A percentile compares a stretch with the other conserved stretches of the same genome.
phyloP scores from a whole-genome alignment of 768 basidiomycete species.

The Auricularia sp. region DNA sequence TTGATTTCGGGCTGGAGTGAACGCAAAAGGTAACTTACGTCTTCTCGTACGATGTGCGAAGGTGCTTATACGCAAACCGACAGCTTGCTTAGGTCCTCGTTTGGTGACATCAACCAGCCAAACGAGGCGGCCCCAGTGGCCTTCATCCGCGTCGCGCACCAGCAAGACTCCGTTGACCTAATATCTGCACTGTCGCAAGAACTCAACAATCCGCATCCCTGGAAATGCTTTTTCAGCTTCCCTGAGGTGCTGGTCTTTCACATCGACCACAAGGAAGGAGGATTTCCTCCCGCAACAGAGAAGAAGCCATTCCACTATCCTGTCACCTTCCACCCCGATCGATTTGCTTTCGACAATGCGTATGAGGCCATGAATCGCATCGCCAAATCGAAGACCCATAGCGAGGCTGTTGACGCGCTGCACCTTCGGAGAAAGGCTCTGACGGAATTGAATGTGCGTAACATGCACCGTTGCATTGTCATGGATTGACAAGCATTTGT shows the following conservation, averaged over 20 bases:
- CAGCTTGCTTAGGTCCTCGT: neutral
- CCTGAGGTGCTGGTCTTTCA: constrained; percentile 54
- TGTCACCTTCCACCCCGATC: constrained; percentile 57
- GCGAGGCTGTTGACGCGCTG: constrained; percentile 38
- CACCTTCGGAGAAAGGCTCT: constrained; percentile 36
- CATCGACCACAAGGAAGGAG: constrained; percentile 20
- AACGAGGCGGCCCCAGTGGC: constrained; percentile 1
- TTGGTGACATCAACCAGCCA: neutral
- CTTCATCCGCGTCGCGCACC: neutral
- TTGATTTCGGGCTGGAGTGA: too few relatives aligned
- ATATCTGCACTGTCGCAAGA: constrained; percentile 23
- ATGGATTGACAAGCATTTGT: neutral
- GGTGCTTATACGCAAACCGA: neutral
- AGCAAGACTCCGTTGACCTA: constrained; percentile 22
- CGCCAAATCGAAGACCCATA: constrained; percentile 7
- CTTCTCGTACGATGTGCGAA: too few relatives aligned
- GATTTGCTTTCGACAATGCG: constrained; percentile 52
- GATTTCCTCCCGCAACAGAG: constrained; percentile 15
- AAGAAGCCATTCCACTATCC: constrained; percentile 46
- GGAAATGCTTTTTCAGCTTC: constrained; percentile 51
- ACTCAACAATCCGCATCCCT: constrained; percentile 23
- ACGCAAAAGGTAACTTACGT: too few relatives aligned
- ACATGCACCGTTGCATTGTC: constrained; percentile 1
- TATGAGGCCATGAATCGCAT: neutral
- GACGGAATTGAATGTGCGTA: constrained; percentile 45